Conservation (phyloP, 176 grass and related monocot species). For the sorghum (Sorghum bicolor) region DNA sequence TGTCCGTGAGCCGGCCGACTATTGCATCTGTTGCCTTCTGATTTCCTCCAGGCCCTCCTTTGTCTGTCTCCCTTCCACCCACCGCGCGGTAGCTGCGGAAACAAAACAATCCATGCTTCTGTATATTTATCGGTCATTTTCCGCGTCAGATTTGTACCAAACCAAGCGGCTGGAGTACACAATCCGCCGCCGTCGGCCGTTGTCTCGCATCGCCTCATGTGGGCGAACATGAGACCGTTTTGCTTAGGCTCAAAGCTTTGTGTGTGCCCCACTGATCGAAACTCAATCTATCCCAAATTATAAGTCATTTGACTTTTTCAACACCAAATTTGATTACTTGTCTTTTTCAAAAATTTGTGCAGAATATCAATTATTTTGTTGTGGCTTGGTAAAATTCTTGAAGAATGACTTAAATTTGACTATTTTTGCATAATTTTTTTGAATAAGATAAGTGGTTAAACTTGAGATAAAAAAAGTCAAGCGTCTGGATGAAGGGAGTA, state of each 20-base stretch:
- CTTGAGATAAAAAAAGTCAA: no score
- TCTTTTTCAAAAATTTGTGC: no score
- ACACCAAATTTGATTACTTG: no score
- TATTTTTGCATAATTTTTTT: no score
- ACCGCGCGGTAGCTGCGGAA: not conserved
- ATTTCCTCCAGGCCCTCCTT: not conserved
- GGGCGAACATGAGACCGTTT: conserved; percentile 7
- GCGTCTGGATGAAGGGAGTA: no score
- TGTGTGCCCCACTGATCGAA: not conserved
- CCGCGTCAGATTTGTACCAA: conserved; percentile 28
- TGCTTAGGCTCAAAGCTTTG: conserved; percentile 3
- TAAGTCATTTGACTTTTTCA: no score
- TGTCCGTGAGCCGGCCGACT: not conserved
- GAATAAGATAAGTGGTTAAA: no score
- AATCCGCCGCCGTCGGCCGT: not conserved
- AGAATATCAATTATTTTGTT: no score
- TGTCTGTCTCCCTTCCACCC: not conserved
- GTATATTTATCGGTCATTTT: conserved; percentile 8
- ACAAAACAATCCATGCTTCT: conserved; percentile 18
- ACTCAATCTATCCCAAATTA: no score
- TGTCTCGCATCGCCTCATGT: not conserved
- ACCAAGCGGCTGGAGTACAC: not conserved
- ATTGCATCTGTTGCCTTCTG: not conserved
- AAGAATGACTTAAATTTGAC: no score
- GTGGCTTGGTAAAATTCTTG: no score